A percentile compares a stretch with the other conserved stretches of the same genome.
These are phyloP conservation scores for Diaporthe citriasiana DNA, from an alignment of 2,329 filamentous ascomycete species.

Conservation along the genomic window DNA sequence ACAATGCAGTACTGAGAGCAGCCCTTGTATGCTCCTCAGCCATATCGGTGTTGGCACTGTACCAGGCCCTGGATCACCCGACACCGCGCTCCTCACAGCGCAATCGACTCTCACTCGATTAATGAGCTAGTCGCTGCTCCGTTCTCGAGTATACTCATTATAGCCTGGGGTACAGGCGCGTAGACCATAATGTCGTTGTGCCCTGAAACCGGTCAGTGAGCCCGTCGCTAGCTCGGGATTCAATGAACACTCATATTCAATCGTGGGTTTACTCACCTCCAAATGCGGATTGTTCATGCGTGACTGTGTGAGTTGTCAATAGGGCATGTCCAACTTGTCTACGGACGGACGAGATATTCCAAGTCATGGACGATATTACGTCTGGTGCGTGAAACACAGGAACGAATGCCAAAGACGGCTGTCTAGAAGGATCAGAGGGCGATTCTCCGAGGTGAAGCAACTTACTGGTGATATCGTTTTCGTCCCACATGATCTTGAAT, in stretches of 20 bases:
- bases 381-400: neutral
- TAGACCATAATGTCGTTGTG: slow-evolving; percentile 80
- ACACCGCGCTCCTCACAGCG: neutral
- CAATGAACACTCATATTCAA: too few species aligned
- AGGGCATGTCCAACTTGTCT: neutral
- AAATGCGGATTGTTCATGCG: slow-evolving; percentile 67
- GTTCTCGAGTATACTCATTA: slow-evolving; percentile 57
- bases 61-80: neutral
- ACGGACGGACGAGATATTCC: neutral
- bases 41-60: neutral
- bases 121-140: neutral
- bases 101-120: neutral
- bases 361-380: neutral
- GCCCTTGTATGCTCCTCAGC: neutral
- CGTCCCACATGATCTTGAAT: slow-evolving; percentile 62
- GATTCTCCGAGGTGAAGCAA: neutral
- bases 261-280: slow-evolving; percentile 61
- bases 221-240: neutral
- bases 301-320: slow-evolving; percentile 48
- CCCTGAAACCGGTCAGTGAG: slow-evolving; percentile 57
- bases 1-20: neutral
- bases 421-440: neutral
- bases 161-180: slow-evolving; percentile 73
- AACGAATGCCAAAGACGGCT: neutral
- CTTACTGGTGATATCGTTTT: slow-evolving; percentile 57